Evolutionary conservation across 495 filamentous ascomycete species (phyloP).

Genomic region (Tuber indicum): DNA sequence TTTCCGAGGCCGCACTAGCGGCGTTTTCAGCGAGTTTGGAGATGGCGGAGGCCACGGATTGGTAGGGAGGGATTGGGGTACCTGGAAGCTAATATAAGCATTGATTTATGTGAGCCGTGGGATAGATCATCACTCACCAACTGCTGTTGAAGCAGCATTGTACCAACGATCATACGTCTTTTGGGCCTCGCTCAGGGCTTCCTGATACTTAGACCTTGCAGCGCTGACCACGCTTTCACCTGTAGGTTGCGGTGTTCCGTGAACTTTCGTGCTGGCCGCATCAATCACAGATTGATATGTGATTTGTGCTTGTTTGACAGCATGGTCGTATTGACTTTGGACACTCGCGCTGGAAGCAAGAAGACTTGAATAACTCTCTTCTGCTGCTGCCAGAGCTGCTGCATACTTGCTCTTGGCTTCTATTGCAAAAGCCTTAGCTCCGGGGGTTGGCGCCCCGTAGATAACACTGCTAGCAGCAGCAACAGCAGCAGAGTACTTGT

Average conservation of each 20-base stretch:
- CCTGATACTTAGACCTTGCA: constrained; percentile 52
- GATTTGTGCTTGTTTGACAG: constrained; percentile 60
- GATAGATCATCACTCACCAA: constrained; percentile 57
- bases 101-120: constrained; percentile 52
- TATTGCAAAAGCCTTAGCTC: constrained; percentile 44
- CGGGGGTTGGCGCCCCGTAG: constrained; percentile 54
- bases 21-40: constrained; percentile 54
- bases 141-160: constrained; percentile 42
- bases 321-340: constrained; percentile 56
- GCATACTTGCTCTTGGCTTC: constrained; percentile 57
- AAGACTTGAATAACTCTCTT: constrained; percentile 40
- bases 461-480: constrained; percentile 59
- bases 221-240: constrained; percentile 50
- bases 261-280: constrained; percentile 49
- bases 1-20: constrained; percentile 56
- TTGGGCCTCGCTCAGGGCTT: constrained; percentile 35
- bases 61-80: constrained; percentile 49
- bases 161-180: constrained; percentile 34
- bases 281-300: constrained; percentile 53
- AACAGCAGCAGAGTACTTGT: constrained; percentile 55
- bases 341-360: constrained; percentile 36
- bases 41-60: constrained; percentile 60
- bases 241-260: constrained; percentile 52
- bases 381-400: constrained; percentile 51
- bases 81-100: constrained; percentile 51